These are phyloP conservation scores for Mikania micrantha DNA, from an alignment of 129 eudicot species.

Conservation along the genomic window DNA sequence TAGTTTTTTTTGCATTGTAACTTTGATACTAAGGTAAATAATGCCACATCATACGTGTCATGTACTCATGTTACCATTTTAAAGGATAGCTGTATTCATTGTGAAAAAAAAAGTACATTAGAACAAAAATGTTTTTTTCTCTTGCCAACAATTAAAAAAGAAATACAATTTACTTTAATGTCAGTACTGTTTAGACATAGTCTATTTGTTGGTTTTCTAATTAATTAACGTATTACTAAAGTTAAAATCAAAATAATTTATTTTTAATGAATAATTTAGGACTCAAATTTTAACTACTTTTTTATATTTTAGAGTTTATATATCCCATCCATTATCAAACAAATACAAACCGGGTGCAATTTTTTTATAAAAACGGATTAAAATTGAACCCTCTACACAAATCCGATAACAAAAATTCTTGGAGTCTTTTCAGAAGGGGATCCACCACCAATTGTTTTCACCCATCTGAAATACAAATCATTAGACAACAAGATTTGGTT, in stretches of 20 bases:
- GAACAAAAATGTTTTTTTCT: too few species aligned
- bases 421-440: neutral
- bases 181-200: too few species aligned
- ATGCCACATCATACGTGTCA: too few species aligned
- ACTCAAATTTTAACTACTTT: neutral
- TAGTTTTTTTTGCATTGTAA: neutral
- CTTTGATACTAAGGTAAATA: neutral
- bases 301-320: neutral
- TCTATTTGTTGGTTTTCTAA: too few species aligned
- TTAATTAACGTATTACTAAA: too few species aligned
- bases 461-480: neutral
- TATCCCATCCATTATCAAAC: neutral
- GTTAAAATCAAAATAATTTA: too few species aligned
- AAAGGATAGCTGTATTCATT: too few species aligned
- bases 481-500: constrained; percentile 1
- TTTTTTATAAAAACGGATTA: neutral
- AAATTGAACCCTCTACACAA: neutral
- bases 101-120: too few species aligned
- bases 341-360: neutral
- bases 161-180: too few species aligned
- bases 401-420: neutral
- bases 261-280: too few species aligned
- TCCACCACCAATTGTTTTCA: neutral
- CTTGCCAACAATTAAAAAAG: too few species aligned
- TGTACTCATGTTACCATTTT: too few species aligned